A percentile compares a stretch with the other conserved stretches of the same genome.
Evolutionary conservation across 179 eudicot genomes (phyloP).

Genomic region (Spinacia oleracea): DNA sequence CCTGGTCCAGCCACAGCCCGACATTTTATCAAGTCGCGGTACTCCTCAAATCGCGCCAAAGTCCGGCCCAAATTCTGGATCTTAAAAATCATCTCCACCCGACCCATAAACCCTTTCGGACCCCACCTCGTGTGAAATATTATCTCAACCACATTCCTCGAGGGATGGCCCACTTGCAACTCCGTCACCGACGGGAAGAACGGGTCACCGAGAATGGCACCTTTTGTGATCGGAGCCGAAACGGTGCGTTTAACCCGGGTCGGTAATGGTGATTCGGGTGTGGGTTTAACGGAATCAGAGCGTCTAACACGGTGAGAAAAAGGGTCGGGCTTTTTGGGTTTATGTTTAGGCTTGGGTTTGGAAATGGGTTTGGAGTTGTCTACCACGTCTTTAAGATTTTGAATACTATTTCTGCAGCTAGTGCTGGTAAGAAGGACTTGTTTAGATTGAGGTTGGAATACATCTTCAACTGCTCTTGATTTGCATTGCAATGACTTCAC

Average conservation of each 20-base stretch:
- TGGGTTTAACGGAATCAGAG: conserved; percentile 23
- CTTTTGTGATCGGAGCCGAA: conserved; percentile 22
- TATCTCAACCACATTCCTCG: conserved; percentile 90
- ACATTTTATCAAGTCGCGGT: conserved; percentile 47
- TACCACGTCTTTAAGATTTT: conserved; percentile 60
- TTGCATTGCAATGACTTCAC: conserved; percentile 85
- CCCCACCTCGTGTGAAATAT: conserved; percentile 86
- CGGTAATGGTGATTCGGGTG: conserved; percentile 19
- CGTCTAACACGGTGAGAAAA: conserved; percentile 20
- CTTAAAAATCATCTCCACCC: conserved; percentile 82
- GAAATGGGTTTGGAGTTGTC: conserved; percentile 36
- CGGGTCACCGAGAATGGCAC: conserved; percentile 21
- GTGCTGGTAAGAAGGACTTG: conserved; percentile 35
- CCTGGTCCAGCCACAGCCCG: conserved; percentile 45
- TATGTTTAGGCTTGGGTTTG: conserved; percentile 25
- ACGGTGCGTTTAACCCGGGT: conserved; percentile 31
- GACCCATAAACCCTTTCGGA: conserved; percentile 60
- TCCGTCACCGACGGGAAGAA: conserved; percentile 64
- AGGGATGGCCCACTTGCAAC: conserved; percentile 75
- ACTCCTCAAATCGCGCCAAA: conserved; percentile 70
- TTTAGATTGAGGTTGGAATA: conserved; percentile 33
- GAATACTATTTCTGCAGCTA: conserved; percentile 58
- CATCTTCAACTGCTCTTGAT: conserved; percentile 78
- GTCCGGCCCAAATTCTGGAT: conserved; percentile 54
- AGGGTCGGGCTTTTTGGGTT: conserved; percentile 32